Evolutionary conservation across 73 alveolate species (phyloP).

Genomic region (Paramecium primaurelia): DNA sequence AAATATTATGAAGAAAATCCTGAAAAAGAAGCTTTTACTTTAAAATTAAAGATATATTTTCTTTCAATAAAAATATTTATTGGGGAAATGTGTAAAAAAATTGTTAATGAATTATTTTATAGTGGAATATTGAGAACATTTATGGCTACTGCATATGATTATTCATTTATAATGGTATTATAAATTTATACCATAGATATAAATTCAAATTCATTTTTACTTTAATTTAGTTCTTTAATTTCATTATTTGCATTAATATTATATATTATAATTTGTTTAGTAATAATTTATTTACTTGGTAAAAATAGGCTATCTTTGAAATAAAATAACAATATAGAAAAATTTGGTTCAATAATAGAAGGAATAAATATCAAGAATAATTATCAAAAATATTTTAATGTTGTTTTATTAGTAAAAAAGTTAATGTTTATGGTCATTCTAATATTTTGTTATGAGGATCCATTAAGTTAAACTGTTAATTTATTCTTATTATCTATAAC

Average conservation of each 20-base stretch:
- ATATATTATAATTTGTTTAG: background rate
- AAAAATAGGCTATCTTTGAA: background rate
- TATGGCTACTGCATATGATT: constrained; percentile 20
- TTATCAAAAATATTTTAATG: background rate
- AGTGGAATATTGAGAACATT: constrained; percentile 6
- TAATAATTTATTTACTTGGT: background rate
- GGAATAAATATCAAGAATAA: background rate
- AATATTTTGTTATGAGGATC: background rate
- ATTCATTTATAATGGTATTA: background rate
- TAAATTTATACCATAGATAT: background rate
- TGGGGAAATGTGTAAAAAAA: background rate
- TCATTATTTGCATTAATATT: background rate
- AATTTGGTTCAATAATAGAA: background rate
- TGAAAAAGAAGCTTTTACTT: background rate
- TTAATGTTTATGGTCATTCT: background rate
- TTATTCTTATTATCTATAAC: background rate
- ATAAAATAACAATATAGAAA: background rate
- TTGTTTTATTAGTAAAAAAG: background rate
- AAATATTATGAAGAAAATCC: background rate
- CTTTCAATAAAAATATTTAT: background rate
- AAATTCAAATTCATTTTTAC: background rate
- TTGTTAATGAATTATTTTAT: background rate
- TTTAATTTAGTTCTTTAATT: background rate
- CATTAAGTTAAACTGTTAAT: background rate
- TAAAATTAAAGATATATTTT: background rate